Percentiles rank a stretch among this genome's conserved stretches.
These are phyloP conservation scores for Collybia mongolica DNA, from an alignment of 768 basidiomycete genomes.

Conservation along the genomic window DNA sequence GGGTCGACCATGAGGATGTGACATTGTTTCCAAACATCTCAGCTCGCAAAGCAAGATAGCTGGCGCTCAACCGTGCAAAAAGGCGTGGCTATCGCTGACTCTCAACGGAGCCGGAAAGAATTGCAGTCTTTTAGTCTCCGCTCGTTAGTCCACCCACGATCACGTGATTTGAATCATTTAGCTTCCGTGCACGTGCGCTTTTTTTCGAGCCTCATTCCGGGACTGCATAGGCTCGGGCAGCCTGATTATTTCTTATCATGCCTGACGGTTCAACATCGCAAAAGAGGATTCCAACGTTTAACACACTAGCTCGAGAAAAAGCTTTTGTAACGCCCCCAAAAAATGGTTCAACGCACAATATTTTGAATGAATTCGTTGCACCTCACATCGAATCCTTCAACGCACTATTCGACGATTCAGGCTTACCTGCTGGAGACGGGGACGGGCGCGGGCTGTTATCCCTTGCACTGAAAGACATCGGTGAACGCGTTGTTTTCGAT, in stretches of 20 bases:
- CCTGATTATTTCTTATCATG: constrained; percentile 34
- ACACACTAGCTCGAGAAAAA: constrained; percentile 78
- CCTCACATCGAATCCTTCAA: constrained; percentile 98
- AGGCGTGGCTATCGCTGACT: constrained; percentile 7
- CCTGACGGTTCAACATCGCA: constrained; percentile 43
- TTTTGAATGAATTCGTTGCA: constrained; percentile 88
- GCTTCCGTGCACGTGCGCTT: constrained; percentile 29
- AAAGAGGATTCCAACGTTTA: constrained; percentile 59
- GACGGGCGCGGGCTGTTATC: constrained; percentile 80
- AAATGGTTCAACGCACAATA: constrained; percentile 66
- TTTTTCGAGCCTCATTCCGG: constrained; percentile 19
- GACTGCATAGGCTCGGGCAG: not conserved
- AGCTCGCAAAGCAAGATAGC: constrained; percentile 10
- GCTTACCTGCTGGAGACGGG: constrained; percentile 69
- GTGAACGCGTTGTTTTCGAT: constrained; percentile 92
- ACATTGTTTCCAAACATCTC: constrained; percentile 62
- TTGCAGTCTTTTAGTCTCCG: constrained; percentile 35
- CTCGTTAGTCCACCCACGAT: constrained; percentile 16
- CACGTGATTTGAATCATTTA: constrained; percentile 17
- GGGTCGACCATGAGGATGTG: constrained; percentile 69
- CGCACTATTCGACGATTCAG: constrained; percentile 91
- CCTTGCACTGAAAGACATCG: constrained; percentile 79
- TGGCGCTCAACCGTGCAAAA: constrained; percentile 9
- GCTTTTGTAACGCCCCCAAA: constrained; percentile 75
- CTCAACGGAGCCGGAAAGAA: constrained; percentile 11